Evolutionary conservation across 495 filamentous ascomycete species (phyloP), one percentile per base, ranked within the genome.

Genomic region (Evansstolkia leycettana): DNA sequence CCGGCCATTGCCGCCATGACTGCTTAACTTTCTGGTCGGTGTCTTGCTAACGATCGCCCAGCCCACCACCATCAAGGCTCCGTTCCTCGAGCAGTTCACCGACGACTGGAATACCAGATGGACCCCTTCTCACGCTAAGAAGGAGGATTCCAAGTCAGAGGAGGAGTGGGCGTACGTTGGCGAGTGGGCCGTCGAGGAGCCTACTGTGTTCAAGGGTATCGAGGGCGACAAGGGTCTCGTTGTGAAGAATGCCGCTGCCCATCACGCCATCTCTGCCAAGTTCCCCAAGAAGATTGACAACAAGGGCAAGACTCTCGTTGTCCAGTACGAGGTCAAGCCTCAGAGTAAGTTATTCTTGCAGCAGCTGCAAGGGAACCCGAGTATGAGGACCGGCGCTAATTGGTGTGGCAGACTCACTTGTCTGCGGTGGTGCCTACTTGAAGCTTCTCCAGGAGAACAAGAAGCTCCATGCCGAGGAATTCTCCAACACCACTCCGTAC

Each of bases 301-400:
- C 70, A 96, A 90, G 76, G 84, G 76, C 55, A 93, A 96, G 73
- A 79, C 82, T 34, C 70, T 99, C 31, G 92, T 99, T 38, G 87
- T 96, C 34, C 92, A 99, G 64, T 99, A 99, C 51, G 92, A 99
- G 60, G 92, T 99, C 52, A 96, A 99, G 78, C 82, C 94, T 43
- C 92, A 99, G 64, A 87, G 84, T 92, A 70, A 56, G 82, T 75
- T 30, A 14, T 27, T 32, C 14, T 17, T 39, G 33, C 31, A 8
- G 19, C 18, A 1, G 27, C n/a, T n/a, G n/a, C n/a, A n/a, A n/a
- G n/a, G n/a, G n/a, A n/a, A n/a, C 18, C 31, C n/a, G 3, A 5
- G 26, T 11, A 28, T 6, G n/a, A 41, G 24, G 33, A 18, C 28
- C 13, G 23, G 28, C 28, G 14, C 41, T 61, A 34, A 57, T 34